These are phyloP conservation scores for Phytophthora uliginosa DNA, from an alignment of 352 stramenopile genomes.

Conservation along the genomic window DNA sequence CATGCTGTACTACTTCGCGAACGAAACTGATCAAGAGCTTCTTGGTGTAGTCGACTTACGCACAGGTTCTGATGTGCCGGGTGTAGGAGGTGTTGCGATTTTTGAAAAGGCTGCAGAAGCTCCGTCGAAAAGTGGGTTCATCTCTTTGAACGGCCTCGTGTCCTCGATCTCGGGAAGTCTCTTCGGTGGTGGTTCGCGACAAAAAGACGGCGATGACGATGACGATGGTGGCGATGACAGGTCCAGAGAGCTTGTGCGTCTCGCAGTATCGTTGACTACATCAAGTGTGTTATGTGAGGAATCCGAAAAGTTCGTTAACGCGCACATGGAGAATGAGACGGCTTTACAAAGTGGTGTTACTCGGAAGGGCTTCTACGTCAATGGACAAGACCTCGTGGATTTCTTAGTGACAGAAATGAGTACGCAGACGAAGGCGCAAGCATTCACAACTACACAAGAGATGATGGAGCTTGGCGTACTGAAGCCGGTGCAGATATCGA, in stretches of 20 bases:
- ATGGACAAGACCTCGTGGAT: conserved; percentile 78
- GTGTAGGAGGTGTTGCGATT: conserved; percentile 82
- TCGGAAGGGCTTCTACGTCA: conserved; percentile 82
- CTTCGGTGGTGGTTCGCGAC: conserved; percentile 70
- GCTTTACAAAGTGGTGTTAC: conserved; percentile 41
- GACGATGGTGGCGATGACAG: conserved; percentile 66
- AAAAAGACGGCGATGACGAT: conserved; percentile 56
- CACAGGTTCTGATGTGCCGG: conserved; percentile 71
- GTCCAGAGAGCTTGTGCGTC: conserved; percentile 63
- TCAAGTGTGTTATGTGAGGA: conserved; percentile 71
- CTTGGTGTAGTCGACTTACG: conserved; percentile 87
- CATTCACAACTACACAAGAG: conserved; percentile 79
- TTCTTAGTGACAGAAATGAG: conserved; percentile 77
- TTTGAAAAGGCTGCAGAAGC: conserved; percentile 81
- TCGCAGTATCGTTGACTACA: conserved; percentile 77
- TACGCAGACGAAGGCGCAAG: conserved; percentile 66
- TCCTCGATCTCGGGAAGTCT: conserved; percentile 85
- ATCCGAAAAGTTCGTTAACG: conserved; percentile 72
- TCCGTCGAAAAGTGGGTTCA: conserved; percentile 66
- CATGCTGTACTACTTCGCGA: conserved; percentile 92
- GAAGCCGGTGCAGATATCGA: conserved; percentile 47
- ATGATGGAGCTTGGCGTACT: conserved; percentile 81
- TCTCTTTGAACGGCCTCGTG: conserved; percentile 85
- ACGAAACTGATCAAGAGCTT: conserved; percentile 86
- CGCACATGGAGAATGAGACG: conserved; percentile 45